Conservation (phyloP, 306 rosid genomes). For the Pyrus betulifolia region DNA sequence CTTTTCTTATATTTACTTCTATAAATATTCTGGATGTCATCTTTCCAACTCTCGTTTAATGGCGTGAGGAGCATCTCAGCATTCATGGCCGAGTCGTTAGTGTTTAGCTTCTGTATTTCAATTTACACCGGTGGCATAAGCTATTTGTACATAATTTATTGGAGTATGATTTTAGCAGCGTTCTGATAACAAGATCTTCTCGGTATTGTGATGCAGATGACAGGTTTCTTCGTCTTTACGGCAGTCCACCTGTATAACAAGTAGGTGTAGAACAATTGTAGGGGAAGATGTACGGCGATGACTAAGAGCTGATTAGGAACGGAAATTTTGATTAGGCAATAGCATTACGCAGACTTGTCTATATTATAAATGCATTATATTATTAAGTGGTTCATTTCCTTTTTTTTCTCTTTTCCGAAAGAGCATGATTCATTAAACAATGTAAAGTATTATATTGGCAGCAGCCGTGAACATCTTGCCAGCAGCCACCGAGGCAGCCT, state of each 20-base stretch:
- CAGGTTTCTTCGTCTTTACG: conserved; percentile 79
- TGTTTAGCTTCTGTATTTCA: neutral
- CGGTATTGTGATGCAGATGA: conserved; percentile 63
- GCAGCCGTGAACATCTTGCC: too few species aligned
- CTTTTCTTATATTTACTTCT: neutral
- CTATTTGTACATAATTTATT: too few species aligned
- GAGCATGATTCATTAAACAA: too few species aligned
- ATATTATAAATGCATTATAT: conserved; percentile 2
- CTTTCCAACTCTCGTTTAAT: neutral
- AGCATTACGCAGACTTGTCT: conserved; percentile 8
- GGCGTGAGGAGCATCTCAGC: neutral
- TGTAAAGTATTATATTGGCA: too few species aligned
- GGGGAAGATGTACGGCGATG: conserved; percentile 1
- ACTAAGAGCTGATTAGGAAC: conserved; percentile 20
- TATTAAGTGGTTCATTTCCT: too few species aligned
- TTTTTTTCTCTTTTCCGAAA: too few species aligned
- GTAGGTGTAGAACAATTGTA: conserved; percentile 35
- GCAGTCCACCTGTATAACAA: conserved; percentile 75
- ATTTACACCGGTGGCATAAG: neutral
- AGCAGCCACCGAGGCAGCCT: too few species aligned
- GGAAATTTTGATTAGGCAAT: conserved; percentile 47
- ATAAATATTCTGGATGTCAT: neutral
- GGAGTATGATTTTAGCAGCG: too few species aligned
- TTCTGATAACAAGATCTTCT: too few species aligned
- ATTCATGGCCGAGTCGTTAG: neutral